Evolutionary conservation across 2,329 filamentous ascomycete genomes (phyloP).

Genomic region (Calonectria honghensis): DNA sequence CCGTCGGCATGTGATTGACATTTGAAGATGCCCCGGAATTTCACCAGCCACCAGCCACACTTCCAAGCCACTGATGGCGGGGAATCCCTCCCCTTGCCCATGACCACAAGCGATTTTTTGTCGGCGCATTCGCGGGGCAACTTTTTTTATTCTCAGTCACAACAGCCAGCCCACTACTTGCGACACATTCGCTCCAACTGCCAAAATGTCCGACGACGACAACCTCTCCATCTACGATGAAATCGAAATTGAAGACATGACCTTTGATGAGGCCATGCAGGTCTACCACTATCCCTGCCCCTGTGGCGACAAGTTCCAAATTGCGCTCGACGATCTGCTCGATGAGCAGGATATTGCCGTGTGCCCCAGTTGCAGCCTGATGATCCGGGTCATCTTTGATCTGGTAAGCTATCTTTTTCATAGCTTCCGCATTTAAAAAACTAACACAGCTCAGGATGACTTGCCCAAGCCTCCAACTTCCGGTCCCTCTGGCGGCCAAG

Average conservation of each 20-base stretch:
- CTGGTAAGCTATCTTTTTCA: constrained; percentile 71
- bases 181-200: not conserved
- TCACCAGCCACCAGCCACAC: constrained; percentile 37
- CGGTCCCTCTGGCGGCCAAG: constrained; percentile 58
- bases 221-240: constrained; percentile 91
- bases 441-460: constrained; percentile 62
- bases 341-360: constrained; percentile 97
- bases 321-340: constrained; percentile 86
- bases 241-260: constrained; percentile 99
- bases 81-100: not conserved
- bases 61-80: constrained; percentile 37
- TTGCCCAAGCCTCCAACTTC: constrained; percentile 63
- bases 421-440: not conserved
- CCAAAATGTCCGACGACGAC: constrained; percentile 77
- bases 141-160: constrained; percentile 43
- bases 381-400: constrained; percentile 97
- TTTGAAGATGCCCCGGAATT: constrained; percentile 30
- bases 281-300: constrained; percentile 98
- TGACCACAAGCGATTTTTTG: constrained; percentile 31
- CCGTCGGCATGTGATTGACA: constrained; percentile 56
- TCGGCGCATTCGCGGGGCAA: constrained; percentile 53
- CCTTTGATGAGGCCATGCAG: constrained; percentile 86
- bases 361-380: constrained; percentile 96
- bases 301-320: constrained; percentile 97
- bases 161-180: constrained; percentile 23